Base-by-base conservation (phyloP, 139 green algal species). In the Choricystis sp. region DNA sequence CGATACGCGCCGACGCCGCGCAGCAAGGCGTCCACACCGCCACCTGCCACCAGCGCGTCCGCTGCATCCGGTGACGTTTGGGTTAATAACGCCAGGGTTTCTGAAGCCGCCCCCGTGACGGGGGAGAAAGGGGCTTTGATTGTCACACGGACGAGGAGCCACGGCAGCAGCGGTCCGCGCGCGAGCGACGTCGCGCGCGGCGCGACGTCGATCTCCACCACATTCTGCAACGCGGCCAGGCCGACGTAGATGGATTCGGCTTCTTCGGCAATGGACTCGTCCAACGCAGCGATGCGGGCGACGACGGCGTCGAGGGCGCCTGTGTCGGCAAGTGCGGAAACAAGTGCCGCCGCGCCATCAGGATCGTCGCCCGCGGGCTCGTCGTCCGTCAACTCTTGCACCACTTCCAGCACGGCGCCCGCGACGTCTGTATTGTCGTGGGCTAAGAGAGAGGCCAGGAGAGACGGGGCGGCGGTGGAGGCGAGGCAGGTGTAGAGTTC, bases 351-450 rank as follows among this genome's bases (percentile, higher is more conserved):
- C 9, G 9, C 27, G 28, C 16, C 57, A 9, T 30, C 57, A 49
- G 5, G 9, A 16, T 27, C 65, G 29, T 86, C 78, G 66, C 89
- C 84, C 22, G 86, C 68, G 2, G 69, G 80, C 60, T 95, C 90
- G 26, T 67, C 80, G 21, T 95, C 89, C 2, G 89, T 97, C 28
- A 98, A 75, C 65, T 97, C 87, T 58, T 69, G 56, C 28, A 98
- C 71, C 9, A 98, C 73, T 67, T 88, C 78, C 9, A 94, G 63
- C 0, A 76, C 78, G 63, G 85, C 84, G 3, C 73, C 73, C 1
- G 80, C 85, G 57, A 97, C 89, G 77, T 98, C 92, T 2, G 66
- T 77, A 75, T 98, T 98, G 58, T 98, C 91, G 75, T 98, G 92
- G 9, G 56, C 64, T 24, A 98, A 72, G 52, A 98, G 77, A 2